A percentile compares a stretch with the other conserved stretches of the same genome.
These are phyloP conservation scores for Coniochaeta sp. DNA, from an alignment of 2,329 filamentous ascomycete species.

Conservation along the genomic window DNA sequence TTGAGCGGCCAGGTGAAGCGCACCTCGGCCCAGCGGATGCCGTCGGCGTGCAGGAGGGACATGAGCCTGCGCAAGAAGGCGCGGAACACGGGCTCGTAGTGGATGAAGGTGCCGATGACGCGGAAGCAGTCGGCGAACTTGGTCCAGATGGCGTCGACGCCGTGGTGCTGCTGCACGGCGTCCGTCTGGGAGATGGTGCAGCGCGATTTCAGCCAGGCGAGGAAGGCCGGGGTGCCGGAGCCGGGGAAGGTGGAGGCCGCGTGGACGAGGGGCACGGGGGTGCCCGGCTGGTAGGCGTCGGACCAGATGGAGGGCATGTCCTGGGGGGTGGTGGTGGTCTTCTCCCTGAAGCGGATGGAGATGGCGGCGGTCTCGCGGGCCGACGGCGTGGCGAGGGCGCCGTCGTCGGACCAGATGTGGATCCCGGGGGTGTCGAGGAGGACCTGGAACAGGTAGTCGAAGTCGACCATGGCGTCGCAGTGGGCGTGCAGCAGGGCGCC, in stretches of 20 bases:
- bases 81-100: constrained; percentile 87
- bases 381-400: constrained; percentile 44
- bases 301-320: constrained; percentile 53
- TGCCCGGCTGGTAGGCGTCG: constrained; percentile 49
- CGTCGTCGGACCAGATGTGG: constrained; percentile 55
- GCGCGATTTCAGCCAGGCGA: constrained; percentile 68
- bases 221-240: constrained; percentile 64
- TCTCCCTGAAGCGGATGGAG: constrained; percentile 50
- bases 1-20: constrained; percentile 66
- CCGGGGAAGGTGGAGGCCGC: constrained; percentile 68
- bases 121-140: constrained; percentile 73
- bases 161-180: constrained; percentile 72
- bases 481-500: constrained; percentile 82
- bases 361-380: constrained; percentile 42
- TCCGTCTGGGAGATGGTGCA: constrained; percentile 67
- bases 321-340: constrained; percentile 22
- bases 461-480: constrained; percentile 84
- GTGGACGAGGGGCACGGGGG: constrained; percentile 48
- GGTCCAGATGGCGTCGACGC: constrained; percentile 75
- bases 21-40: constrained; percentile 78
- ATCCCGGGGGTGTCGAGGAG: constrained; percentile 67
- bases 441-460: constrained; percentile 69
- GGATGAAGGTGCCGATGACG: constrained; percentile 66
- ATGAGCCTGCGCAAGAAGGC: constrained; percentile 67
- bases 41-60: constrained; percentile 66